These are phyloP conservation scores for Astrephomene gubernaculifera DNA, from an alignment of 139 green algal genomes.

Conservation along the genomic window DNA sequence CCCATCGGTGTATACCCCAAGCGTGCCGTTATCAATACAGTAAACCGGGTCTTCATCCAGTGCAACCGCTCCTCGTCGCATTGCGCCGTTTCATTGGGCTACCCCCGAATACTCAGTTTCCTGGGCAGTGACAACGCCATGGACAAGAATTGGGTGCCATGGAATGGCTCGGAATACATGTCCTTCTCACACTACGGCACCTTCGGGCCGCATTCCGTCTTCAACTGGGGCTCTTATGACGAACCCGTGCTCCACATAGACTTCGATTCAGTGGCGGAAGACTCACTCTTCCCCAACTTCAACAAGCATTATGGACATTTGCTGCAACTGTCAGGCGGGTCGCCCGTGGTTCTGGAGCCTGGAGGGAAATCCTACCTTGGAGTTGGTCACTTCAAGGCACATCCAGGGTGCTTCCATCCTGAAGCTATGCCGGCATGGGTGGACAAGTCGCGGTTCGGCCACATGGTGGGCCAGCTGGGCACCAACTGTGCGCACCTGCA, in stretches of 20 bases:
- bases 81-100: too few species aligned
- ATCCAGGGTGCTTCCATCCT: neutral
- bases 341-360: neutral
- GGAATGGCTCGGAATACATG: neutral
- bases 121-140: neutral
- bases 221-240: neutral
- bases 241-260: neutral
- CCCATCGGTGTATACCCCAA: too few species aligned
- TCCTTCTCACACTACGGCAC: neutral
- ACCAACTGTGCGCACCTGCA: neutral
- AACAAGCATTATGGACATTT: neutral
- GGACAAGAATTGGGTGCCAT: neutral
- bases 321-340: neutral
- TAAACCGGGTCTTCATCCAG: too few species aligned
- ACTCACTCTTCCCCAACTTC: neutral
- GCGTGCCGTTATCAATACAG: too few species aligned
- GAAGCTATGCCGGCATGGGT: neutral
- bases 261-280: neutral
- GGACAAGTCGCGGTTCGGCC: neutral
- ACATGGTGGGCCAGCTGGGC: neutral
- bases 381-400: neutral
- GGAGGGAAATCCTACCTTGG: neutral
- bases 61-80: too few species aligned
- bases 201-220: neutral
- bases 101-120: too few species aligned